Base-by-base conservation (phyloP, 2,329 filamentous ascomycete genomes). In the Dissoconium aciculare region DNA sequence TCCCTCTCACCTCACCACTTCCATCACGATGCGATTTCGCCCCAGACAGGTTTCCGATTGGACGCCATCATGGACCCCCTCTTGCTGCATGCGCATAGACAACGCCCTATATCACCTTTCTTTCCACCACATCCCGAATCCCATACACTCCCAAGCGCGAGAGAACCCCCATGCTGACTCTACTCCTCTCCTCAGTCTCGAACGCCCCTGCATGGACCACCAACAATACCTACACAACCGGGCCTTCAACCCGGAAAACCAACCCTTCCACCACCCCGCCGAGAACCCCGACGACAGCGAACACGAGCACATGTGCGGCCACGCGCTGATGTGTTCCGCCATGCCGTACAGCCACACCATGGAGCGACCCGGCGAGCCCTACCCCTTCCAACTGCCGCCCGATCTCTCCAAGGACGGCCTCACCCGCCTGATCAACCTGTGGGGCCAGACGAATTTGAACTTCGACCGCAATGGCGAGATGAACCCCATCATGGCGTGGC, bases 401-500 rank as follows among this genome's bases (percentile, higher is more conserved):
- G 29, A 23, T 11, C 17, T 41, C 8, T 36, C 35, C 11, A 31
- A 39, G 13, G 30, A 37, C 14, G 41, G 41, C 27, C 23, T 43
- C 17, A 15, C 41, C 8, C 26, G 32, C 12, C 19, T 43, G 15
- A 26, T 43, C 13, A 39, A 43, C 24, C 30, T 43, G 12, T n/a
- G n/a, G n/a, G n/a, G n/a, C n/a, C n/a, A n/a, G n/a, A n/a, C n/a
- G n/a, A n/a, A n/a, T n/a, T n/a, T n/a, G n/a, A n/a, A n/a, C n/a
- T n/a, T n/a, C n/a, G n/a, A n/a, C n/a, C n/a, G n/a, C n/a, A n/a
- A n/a, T n/a, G n/a, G n/a, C n/a, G n/a, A n/a, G n/a, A n/a, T n/a
- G n/a, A n/a, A n/a, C n/a, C n/a, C n/a, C n/a, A n/a, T 94, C 41
- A 91, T 91, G 82, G 85, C 85, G 1, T 85, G 87, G 72, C 78